Conservation (phyloP, 2,329 filamentous ascomycete species). For the Cytospora chrysosperma region DNA sequence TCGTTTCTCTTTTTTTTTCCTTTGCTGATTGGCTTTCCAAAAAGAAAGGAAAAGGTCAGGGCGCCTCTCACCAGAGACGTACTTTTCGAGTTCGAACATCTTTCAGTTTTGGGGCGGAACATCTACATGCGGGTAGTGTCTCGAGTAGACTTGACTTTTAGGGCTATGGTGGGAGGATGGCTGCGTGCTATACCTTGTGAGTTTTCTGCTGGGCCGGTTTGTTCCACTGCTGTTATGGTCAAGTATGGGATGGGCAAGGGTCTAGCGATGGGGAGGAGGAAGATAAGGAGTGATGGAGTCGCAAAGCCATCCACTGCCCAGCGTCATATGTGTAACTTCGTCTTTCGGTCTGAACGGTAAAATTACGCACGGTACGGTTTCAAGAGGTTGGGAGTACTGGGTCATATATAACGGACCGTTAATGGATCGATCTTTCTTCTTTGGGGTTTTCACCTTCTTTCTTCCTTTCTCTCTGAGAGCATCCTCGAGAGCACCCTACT, state of each 20-base stretch:
- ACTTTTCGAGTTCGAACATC: not conserved
- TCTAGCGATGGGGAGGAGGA: not conserved
- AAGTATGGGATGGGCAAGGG: not conserved
- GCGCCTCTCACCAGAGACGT: not conserved
- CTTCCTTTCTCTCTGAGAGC: no score
- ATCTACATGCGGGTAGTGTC: not conserved
- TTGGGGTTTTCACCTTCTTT: no score
- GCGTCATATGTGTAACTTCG: slow-evolving; percentile 4
- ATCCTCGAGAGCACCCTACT: no score
- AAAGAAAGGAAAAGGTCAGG: not conserved
- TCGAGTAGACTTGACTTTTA: not conserved
- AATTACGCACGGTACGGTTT: not conserved
- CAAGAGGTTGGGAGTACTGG: not conserved
- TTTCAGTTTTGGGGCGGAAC: not conserved
- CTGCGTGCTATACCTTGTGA: not conserved
- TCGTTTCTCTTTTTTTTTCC: slow-evolving; percentile 11
- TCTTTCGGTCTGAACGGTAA: not conserved
- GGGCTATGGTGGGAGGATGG: not conserved
- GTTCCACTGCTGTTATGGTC: not conserved
- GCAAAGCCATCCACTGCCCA: not conserved
- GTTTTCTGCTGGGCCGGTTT: no score
- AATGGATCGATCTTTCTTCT: not conserved
- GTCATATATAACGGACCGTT: slow-evolving; percentile 1
- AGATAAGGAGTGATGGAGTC: not conserved
- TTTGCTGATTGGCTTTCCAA: not conserved